Base-by-base conservation (phyloP, 805 yeast genomes). In the Metschnikowia shivogae region DNA sequence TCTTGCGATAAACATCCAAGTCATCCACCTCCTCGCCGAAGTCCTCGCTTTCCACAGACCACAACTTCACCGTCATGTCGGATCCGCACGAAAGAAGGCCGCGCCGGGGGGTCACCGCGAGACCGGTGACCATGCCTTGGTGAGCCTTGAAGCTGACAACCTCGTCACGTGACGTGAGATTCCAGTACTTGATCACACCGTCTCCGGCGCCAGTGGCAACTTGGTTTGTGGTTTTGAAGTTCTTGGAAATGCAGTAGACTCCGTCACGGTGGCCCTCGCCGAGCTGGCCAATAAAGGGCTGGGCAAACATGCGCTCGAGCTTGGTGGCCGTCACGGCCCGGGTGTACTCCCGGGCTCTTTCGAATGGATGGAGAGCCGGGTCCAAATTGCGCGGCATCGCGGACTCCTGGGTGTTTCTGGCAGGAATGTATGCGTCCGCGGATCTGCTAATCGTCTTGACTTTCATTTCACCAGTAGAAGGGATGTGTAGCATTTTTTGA, bases 201-300 rank as follows among this genome's bases (percentile, higher is more conserved):
- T 93, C 99, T 30, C 96, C 99, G 6, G 93, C 82, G 8, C 97
- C 97, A 8, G 93, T 80, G 2, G 97, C 97, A 26, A 92, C 66
- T 59, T 82, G 82, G 57, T 81, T 86, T 41, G 89, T 73, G 36
- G 78, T 71, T 36, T 76, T 67, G 60, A 81, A 81, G 64, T 90
- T 86, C 63, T 84, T 86, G 5, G 97, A 95, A 38, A 93, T 77
- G 13, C 83, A 72, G 64, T 93, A 92, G 11, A 93, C 89, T 47
- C 97, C 98, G 62, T 93, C 99, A 46, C 92, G 72, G 61, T 95
- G 99, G 7, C 99, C 99, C 49, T 80, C 77, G 3, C 99, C 99
- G 31, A 93, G 68, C 61, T 93, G 98, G 1, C 96, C 97, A 17
- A 95, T 75, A 65, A 93, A 93, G 2, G 99, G 99, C 60, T 90